Evolutionary conservation across 768 basidiomycete species (phyloP), one percentile per base, ranked within the genome.

Genomic region (Suillus lakei): DNA sequence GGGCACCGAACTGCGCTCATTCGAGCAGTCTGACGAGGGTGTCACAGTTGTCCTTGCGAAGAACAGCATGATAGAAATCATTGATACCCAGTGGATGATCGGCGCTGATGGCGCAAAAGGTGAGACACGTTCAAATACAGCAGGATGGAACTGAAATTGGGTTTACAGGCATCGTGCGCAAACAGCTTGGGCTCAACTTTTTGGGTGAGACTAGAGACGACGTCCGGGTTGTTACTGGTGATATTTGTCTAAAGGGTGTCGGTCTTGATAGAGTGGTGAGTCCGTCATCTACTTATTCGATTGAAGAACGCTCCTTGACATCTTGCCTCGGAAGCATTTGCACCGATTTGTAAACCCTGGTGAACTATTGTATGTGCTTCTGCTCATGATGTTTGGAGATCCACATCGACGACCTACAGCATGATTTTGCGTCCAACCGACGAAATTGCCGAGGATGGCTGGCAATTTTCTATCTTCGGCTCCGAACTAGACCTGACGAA

Each of bases 281-380:
- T 41, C 8, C n/a, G 10, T n/a, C 28, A 15, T 4, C 9, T 39
- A 7, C 10, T 54, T 26, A 2, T 38, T 8, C 8, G 50, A 51
- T 64, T 9, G 18, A 8, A 34, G 28, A 30, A 18, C 2, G 3
- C 3, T 65, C 36, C 16, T 38, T 13, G n/a, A n/a, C n/a, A 58
- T 26, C 8, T 23, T 16, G 23, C 38, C 9, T 51, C 26, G 50
- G 9, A 56, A 56, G 62, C 26, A 63, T 26, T 56, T 23, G 51
- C 61, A 84, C 66, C 80, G 81, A 71, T 83, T 83, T 82, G 82
- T 83, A 1, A 79, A 81, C 43, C 67, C 10, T 26, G 13, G 28
- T 30, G 16, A 10, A 7, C 15, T 5, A 32, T 36, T 2, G 39
- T 41, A 43, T 38, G 28, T 41, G 3, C 46, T 60, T 32, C 5